Base-by-base conservation (phyloP, 2,329 filamentous ascomycete species). In the Scytalidium sp. region DNA sequence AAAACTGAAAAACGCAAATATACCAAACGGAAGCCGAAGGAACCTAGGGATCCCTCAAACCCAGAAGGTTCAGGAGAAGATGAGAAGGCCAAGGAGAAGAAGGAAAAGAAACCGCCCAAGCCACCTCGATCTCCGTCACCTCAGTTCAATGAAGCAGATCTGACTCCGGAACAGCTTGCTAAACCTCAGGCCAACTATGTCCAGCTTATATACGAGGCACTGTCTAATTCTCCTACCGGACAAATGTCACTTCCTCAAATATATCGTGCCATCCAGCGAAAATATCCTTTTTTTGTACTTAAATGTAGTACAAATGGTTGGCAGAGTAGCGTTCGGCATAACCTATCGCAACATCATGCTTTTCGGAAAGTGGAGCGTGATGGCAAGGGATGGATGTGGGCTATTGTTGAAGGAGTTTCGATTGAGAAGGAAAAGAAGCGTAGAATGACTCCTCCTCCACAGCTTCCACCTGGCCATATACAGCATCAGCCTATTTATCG, bases 91-190 rank as follows among this genome's bases (percentile, higher is more conserved):
- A 59, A 75, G n/a, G 70, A 74, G 47, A 81, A 81, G 71, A 80
- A 82, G 61, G 74, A 80, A 47, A 83, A 82, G 69, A 83, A 83
- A 60, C 50, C 55, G 23, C 48, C 55, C 2, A 60, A 58, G 43
- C 53, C 58, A 39, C 52, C 58, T 50, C 70, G 75, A 29, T 78
- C 77, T 5, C 78, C 77, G 17, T 78, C 78, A 1, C 80, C 79
- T 0, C 70, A 73, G 48, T 76, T 76, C 63, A 72, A 74, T n/a
- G 71, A 75, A 50, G 60, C 57, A 20, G 62, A 87, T 59, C 76
- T 86, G 64, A 89, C 86, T 1, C 82, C 85, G 29, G 88, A 91
- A 61, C 85, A 91, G 67, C 73, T 91, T 45, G 81, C 83, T 50
- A 88, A 89, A 66, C 80, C 80, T 2, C 67, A 68, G 1, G 68